Evolutionary conservation across 163 green algal species (phyloP).

Genomic region (Scenedesmus sp.): DNA sequence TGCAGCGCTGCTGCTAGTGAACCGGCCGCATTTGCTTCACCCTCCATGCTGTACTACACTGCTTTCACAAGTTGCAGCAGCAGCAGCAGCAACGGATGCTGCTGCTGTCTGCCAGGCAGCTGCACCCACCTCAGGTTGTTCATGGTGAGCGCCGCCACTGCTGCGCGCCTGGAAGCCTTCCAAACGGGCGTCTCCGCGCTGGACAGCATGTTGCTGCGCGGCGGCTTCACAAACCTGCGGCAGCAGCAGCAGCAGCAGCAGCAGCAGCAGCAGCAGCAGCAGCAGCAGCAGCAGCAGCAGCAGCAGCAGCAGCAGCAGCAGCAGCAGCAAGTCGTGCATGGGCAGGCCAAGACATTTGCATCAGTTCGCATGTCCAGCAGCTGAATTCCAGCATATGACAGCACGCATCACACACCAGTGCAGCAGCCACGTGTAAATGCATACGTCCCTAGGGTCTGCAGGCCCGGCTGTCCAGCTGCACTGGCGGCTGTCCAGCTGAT

Average conservation of each 20-base stretch:
- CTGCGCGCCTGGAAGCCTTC: conserved; percentile 62
- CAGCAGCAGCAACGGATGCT: not conserved
- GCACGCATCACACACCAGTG: not conserved
- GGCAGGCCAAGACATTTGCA: not conserved
- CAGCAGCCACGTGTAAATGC: not conserved
- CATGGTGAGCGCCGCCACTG: conserved; percentile 67
- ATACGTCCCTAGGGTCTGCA: not conserved
- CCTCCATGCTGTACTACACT: not conserved
- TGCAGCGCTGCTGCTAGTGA: not conserved
- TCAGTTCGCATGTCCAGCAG: not conserved
- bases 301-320: not conserved
- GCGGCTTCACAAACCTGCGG: conserved; percentile 21
- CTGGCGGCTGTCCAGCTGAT: not conserved
- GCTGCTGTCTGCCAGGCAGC: not conserved
- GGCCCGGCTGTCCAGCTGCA: not conserved
- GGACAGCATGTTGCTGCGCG: conserved; percentile 62
- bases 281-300: not conserved
- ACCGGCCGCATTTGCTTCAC: not conserved
- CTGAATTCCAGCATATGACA: not conserved
- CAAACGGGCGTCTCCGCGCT: conserved; percentile 58
- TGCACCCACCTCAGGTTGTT: conserved; percentile 62
- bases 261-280: not conserved
- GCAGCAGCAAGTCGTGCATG: not conserved
- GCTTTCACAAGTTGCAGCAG: not conserved
- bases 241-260: not conserved